Conservation (phyloP, 2,329 filamentous ascomycete genomes). For the Talaromyces sp. region DNA sequence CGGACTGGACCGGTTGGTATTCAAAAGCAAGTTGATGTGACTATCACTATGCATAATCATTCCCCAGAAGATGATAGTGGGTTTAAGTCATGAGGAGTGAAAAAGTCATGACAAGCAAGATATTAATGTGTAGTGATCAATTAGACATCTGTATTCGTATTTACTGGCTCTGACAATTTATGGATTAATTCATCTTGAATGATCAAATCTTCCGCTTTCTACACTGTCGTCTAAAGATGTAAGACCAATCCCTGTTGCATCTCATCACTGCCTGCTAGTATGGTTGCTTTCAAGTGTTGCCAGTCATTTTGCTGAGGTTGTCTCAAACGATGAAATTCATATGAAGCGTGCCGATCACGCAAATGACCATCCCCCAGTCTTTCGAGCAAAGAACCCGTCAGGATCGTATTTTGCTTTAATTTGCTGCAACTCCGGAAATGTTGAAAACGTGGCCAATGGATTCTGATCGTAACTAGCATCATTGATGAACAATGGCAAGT, state of each 20-base stretch:
- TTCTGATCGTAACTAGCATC: constrained; percentile 34
- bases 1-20: not conserved
- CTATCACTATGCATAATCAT: not conserved
- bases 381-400: not conserved
- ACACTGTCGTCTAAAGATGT: too few species aligned
- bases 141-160: not conserved
- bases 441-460: constrained; percentile 29
- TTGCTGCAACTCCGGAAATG: constrained; percentile 31
- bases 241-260: too few species aligned
- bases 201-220: too few species aligned
- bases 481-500: constrained; percentile 30
- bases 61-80: not conserved
- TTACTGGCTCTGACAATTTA: not conserved
- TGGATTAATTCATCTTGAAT: not conserved
- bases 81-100: not conserved
- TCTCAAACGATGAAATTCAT: not conserved
- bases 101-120: too few species aligned
- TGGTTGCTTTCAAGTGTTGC: not conserved
- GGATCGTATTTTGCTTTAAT: constrained; percentile 44
- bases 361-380: not conserved
- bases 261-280: too few species aligned
- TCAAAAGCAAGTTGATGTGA: constrained; percentile 9
- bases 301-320: not conserved
- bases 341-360: not conserved
- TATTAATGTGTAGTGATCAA: not conserved